Conservation (phyloP, 768 basidiomycete species). For the Pleurotus eryngii region DNA sequence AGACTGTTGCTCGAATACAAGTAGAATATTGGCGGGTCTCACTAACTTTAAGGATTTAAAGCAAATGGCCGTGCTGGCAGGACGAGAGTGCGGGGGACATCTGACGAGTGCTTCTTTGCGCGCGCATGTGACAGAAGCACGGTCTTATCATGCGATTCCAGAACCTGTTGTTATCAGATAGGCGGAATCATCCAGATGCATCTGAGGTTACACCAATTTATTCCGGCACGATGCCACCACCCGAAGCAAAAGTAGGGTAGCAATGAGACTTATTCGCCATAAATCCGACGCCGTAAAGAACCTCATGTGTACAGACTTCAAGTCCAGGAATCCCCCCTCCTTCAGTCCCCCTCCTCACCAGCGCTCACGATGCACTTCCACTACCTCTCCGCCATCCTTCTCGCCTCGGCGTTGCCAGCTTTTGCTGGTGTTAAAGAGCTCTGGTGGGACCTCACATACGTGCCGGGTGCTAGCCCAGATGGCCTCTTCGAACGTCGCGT, state of each 20-base stretch:
- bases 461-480: conserved; percentile 78
- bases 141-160: conserved; percentile 1
- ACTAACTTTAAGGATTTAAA: too few relatives aligned
- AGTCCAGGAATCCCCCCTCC: conserved; percentile 10
- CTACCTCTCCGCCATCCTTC: conserved; percentile 27
- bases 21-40: too few relatives aligned
- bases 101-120: not conserved
- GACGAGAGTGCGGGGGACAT: not conserved
- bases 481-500: conserved; percentile 72
- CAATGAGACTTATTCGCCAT: conserved; percentile 5
- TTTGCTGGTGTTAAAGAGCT: conserved; percentile 66
- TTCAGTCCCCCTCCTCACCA: conserved; percentile 10
- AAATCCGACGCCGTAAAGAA: not conserved
- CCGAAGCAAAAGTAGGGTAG: too few relatives aligned
- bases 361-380: conserved; percentile 17
- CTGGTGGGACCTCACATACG: conserved; percentile 93
- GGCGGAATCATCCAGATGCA: not conserved
- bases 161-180: conserved; percentile 6
- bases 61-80: too few relatives aligned
- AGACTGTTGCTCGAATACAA: too few relatives aligned
- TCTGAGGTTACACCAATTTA: not conserved
- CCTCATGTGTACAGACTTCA: not conserved
- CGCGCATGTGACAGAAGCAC: not conserved
- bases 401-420: conserved; percentile 28
- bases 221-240: not conserved